Evolutionary conservation across 305 asterid species (phyloP), one percentile per base, ranked within the genome.

Genomic region (Withania somnifera): DNA sequence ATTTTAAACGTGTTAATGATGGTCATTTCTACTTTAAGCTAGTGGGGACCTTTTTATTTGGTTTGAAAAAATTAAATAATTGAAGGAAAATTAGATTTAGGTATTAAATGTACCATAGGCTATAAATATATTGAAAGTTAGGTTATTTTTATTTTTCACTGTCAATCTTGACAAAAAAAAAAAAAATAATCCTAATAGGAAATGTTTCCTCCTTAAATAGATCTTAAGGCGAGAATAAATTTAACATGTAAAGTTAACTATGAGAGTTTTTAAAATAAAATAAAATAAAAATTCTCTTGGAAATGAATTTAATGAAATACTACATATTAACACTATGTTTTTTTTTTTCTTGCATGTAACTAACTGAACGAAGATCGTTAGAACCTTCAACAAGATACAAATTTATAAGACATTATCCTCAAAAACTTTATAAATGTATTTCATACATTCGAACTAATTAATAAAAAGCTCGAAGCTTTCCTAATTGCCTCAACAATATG

Each of bases 161-260:
- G 0, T 61, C n/a, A 17, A 15, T 32, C 7, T 17, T 17, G 47
- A 64, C 1, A 32, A 8, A 32, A 13, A 1, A 3, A 0, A n/a
- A n/a, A n/a, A 58, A 24, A 24, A 19, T 19, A n/a, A n/a, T n/a
- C n/a, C n/a, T 1, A 34, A 0, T 58, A 57, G 0, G 1, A 0
- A 58, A 24, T 4, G 6, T 58, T 58, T 58, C 3, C 15, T 11
- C 11, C 34, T 58, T 58, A 24, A 22, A 58, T 58, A 17, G 4
- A 11, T 9, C 3, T 58, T 4, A 0, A 58, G 2, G 15, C 26
- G 24, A 24, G 24, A 24, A 36, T 4, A 36, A 36, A 36, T 36
- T 36, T 36, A 36, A 3, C 40, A 1, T 36, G 40, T 4, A 36
- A 2, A 36, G 40, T 36, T 36, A 36, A 36, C 40, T 4, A 36